Conservation (phyloP, 176 grass and related monocot genomes). For the Cenchrus purpureus region DNA sequence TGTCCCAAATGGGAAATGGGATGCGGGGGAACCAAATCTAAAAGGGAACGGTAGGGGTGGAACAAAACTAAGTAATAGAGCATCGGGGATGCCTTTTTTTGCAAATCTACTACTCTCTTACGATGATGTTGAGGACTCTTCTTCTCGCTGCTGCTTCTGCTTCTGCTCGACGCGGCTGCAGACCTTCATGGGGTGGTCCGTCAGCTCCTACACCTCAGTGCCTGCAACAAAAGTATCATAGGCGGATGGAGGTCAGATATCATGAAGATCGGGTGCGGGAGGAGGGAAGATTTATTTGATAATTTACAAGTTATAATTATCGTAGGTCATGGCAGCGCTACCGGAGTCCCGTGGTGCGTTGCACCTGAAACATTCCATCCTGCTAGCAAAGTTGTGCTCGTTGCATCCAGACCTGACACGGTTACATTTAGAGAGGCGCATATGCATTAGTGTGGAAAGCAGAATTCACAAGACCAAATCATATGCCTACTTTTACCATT, state of each 20-base stretch:
- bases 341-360: constrained; percentile 88
- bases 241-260: background rate
- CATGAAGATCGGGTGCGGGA: background rate
- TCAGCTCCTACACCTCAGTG: constrained; percentile 69
- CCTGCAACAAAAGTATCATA: constrained; percentile 18
- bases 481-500: background rate
- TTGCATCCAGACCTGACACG: constrained; percentile 85
- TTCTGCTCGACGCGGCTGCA: constrained; percentile 16
- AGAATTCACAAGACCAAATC: background rate
- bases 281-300: constrained; percentile 30
- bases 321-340: constrained; percentile 56
- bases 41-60: constrained; percentile 30
- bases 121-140: constrained; percentile 36
- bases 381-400: constrained; percentile 98
- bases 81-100: constrained; percentile 46
- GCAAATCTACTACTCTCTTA: constrained; percentile 51
- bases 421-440: background rate
- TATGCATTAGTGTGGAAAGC: background rate
- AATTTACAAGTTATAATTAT: constrained; percentile 53
- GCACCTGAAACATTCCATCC: constrained; percentile 96
- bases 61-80: constrained; percentile 66
- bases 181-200: background rate
- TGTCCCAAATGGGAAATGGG: constrained; percentile 45
- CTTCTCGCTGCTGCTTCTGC: constrained; percentile 32
- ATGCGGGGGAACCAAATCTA: constrained; percentile 38